Conservation (phyloP, 495 filamentous ascomycete species). For the Hyphodiscus hymeniophilus region DNA sequence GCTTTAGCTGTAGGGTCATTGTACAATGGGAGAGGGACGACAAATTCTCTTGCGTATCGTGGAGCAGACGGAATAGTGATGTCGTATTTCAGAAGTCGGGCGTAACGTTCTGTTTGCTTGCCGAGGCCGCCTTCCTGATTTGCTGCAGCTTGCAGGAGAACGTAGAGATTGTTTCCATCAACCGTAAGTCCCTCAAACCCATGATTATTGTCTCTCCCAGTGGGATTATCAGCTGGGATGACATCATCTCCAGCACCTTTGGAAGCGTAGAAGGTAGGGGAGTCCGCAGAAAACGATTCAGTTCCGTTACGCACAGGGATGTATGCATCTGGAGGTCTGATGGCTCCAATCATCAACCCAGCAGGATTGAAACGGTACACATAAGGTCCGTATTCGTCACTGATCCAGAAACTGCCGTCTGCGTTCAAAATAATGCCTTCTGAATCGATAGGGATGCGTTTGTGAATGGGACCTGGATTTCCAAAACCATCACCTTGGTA, state of each 20-base stretch:
- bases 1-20: constrained; percentile 29
- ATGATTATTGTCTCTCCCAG: constrained; percentile 68
- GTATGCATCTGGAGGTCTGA: constrained; percentile 58
- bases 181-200: constrained; percentile 68
- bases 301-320: constrained; percentile 58
- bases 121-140: constrained; percentile 39
- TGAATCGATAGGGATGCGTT: constrained; percentile 54
- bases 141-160: constrained; percentile 45
- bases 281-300: constrained; percentile 19
- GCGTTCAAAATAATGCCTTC: constrained; percentile 62
- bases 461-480: constrained; percentile 48
- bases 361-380: constrained; percentile 52
- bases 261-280: constrained; percentile 19
- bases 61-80: constrained; percentile 29
- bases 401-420: constrained; percentile 66
- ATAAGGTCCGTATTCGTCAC: constrained; percentile 75
- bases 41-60: constrained; percentile 53
- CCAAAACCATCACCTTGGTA: constrained; percentile 73
- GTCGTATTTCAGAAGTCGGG: constrained; percentile 53
- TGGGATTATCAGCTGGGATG: constrained; percentile 43
- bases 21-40: constrained; percentile 58
- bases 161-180: constrained; percentile 58
- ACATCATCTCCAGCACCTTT: constrained; percentile 23
- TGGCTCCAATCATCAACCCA: constrained; percentile 56
- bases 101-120: constrained; percentile 38